Conservation (phyloP, 208 protist species). For the Histomonas meleagridis region DNA sequence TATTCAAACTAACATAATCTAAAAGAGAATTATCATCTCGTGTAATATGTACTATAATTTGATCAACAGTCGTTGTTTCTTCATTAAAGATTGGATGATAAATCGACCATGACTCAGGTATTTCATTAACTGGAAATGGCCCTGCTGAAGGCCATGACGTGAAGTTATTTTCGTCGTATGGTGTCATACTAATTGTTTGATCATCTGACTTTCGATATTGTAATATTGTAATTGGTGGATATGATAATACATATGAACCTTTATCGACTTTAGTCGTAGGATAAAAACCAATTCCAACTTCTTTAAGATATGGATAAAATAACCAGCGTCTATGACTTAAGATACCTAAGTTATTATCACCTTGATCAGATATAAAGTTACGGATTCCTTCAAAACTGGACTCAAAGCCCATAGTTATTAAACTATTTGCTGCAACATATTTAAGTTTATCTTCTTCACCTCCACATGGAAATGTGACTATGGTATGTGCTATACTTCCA, state of each 20-base stretch:
- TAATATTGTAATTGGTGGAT: neutral
- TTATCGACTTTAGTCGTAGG: neutral
- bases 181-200: neutral
- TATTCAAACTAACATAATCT: no score
- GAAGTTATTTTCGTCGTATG: neutral
- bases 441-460: neutral
- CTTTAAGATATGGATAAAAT: neutral
- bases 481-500: no score
- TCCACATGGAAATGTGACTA: no score
- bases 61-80: neutral
- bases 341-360: neutral
- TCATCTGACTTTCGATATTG: neutral
- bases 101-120: neutral
- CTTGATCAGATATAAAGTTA: neutral
- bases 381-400: neutral
- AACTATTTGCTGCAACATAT: neutral
- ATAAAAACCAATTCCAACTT: neutral
- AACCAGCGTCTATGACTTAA: neutral
- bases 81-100: neutral
- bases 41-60: neutral
- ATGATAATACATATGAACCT: neutral
- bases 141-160: neutral
- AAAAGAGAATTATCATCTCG: neutral
- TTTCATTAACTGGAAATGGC: neutral
- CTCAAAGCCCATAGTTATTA: neutral